A percentile compares a stretch with the other conserved stretches of the same genome.
These are phyloP conservation scores for Lophiotrema nucula DNA, from an alignment of 495 filamentous ascomycete species.

Conservation along the genomic window DNA sequence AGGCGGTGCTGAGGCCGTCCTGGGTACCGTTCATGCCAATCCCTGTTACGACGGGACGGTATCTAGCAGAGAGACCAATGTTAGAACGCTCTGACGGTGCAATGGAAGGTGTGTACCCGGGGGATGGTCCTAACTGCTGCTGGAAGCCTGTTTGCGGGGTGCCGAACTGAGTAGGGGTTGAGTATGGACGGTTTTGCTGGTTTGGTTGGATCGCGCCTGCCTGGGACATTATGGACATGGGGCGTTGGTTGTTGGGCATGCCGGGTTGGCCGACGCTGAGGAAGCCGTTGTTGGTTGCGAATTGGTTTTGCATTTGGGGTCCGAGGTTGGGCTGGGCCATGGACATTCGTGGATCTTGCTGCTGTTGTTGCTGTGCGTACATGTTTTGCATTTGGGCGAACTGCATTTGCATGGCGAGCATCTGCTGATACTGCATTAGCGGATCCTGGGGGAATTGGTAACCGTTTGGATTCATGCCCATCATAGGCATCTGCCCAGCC, in stretches of 20 bases:
- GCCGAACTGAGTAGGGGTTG: conserved; percentile 8
- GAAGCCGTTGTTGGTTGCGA: conserved; percentile 8
- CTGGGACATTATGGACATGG: conserved; percentile 25
- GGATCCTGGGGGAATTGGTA: conserved; percentile 4
- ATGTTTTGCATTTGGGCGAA: conserved; percentile 11
- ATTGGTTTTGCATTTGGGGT: background rate
- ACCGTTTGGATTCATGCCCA: conserved; percentile 29
- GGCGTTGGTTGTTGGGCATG: conserved; percentile 12
- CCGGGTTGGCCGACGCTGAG: background rate
- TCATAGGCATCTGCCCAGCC: conserved; percentile 10
- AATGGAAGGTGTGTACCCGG: conserved; percentile 69
- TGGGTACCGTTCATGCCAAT: background rate
- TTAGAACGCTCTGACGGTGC: conserved; percentile 94
- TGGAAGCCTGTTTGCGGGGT: background rate
- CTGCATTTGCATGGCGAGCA: conserved; percentile 4
- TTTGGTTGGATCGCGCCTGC: background rate
- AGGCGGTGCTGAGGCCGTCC: conserved; percentile 7
- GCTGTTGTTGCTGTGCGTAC: conserved; percentile 12
- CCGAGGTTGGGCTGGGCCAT: conserved; percentile 9
- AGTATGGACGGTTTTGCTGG: conserved; percentile 7
- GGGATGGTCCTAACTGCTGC: background rate
- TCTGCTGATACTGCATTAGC: conserved; percentile 30
- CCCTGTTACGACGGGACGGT: conserved; percentile 67
- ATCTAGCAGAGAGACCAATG: conserved; percentile 84
- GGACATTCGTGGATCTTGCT: conserved; percentile 23